Evolutionary conservation across 148 eudicot species (phyloP), one percentile per base, ranked within the genome.

Genomic region (Camellia japonica): DNA sequence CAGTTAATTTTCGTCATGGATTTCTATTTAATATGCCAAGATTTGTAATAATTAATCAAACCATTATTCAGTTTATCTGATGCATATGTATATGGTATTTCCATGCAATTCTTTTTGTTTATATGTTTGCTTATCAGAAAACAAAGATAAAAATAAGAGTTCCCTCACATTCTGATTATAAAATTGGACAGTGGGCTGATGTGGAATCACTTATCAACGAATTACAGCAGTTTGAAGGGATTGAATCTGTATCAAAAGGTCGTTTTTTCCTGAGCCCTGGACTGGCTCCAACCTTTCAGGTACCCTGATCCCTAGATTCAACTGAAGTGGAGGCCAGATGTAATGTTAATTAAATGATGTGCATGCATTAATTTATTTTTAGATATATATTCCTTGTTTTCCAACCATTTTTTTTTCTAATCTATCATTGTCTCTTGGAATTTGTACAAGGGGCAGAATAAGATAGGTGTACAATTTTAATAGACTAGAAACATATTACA

Each of bases 281-380:
- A 84, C 87, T 96, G 84, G 98, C 98, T 60, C 98, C 99, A 75
- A 92, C 99, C 41, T 96, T 96, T 89, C 99, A 96, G 98, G 99
- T 93, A 30, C 42, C 10, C 9, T 10, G 30, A 59, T 43, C n/a
- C 19, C 46, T 38, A 41, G 15, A 75, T 59, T 42, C 68, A 75
- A 30, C 64, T 41, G 12, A 59, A n/a, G 2, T 4, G 30, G 51
- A 9, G 51, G 46, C 60, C 65, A 13, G 19, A 38, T 2, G 18
- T 41, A n/a, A 72, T 72, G 59, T 52, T 52, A 49, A 8, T 38
- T 44, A 20, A 52, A 52, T 10, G 7, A 14, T 43, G 1, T 6
- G 73, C 46, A 43, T 69, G 73, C 23, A 18, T 16, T 69, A 69
- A 43, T 69, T 69, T 46, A 18, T 69, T 69, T 46, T 1, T 14